Evolutionary conservation across 306 rosid genomes (phyloP).

Genomic region (Lagenaria siceraria): DNA sequence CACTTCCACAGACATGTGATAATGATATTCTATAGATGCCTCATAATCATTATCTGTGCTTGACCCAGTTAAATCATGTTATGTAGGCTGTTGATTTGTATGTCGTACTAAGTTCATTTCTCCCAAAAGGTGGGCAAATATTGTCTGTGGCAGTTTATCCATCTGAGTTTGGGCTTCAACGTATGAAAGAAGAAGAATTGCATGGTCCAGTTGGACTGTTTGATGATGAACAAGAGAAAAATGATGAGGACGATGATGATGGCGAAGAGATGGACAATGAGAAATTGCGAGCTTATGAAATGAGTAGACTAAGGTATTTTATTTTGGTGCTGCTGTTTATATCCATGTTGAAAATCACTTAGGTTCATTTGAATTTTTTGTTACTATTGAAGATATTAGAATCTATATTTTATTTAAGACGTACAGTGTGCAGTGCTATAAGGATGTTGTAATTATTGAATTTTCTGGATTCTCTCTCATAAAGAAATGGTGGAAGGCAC

Average conservation of each 20-base stretch:
- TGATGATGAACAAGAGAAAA: conserved; percentile 35
- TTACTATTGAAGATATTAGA: not conserved
- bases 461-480: not conserved
- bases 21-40: not conserved
- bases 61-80: not conserved
- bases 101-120: conserved; percentile 56
- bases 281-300: conserved; percentile 77
- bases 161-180: conserved; percentile 82
- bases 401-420: not conserved
- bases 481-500: not conserved
- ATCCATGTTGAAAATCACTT: not conserved
- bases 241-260: conserved; percentile 24
- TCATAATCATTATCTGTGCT: not conserved
- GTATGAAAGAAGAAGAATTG: conserved; percentile 78
- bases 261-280: conserved; percentile 34
- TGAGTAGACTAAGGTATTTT: conserved; percentile 56
- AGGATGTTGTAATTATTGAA: not conserved
- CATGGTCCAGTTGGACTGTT: conserved; percentile 71
- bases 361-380: not conserved
- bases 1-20: not conserved
- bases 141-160: conserved; percentile 73
- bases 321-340: not conserved
- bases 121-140: conserved; percentile 54
- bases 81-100: conserved; percentile 71
- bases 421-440: not conserved